Base-by-base conservation (phyloP, 106 monocot species). In the Dioscorea alata region DNA sequence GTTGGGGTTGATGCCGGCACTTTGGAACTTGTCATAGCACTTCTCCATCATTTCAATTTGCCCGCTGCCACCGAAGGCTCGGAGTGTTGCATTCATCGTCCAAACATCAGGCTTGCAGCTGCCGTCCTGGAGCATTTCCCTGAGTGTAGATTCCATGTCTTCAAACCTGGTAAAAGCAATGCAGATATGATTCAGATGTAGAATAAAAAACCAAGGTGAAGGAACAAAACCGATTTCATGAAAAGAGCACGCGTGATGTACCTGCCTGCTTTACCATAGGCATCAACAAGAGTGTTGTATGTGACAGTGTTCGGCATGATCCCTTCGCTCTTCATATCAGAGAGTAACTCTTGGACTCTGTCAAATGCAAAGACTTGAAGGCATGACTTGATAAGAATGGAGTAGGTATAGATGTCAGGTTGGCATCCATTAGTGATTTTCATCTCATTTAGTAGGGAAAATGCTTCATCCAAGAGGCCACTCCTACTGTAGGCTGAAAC, bases 11-110 rank as follows among this genome's bases (percentile, higher is more conserved):
- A 97, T 92, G 48, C 97, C 92, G 24, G 97, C 75, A 72, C 58
- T 80, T 21, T 86, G 86, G 28, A 97, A 97, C 77, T 92, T 97
- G 64, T 97, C 92, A 48, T 97, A 97, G 65, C 89, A 92, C 48
- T 79, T 83, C 78, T 97, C 97, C 97, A 97, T 97, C 14, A 76
- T 97, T 33, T 89, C 89, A 22, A 97, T 92, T 66, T 97, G 97
- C 18, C 92, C 89, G 53, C 89, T 97, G 52, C 84, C 74, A 68
- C 97, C 97, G 71, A 92, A 97, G 58, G 92, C 92, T 65, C 97
- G 84, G 28, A 97, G 84, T 31, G 97, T 87, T 2, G 97, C 79
- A 64, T 97, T 97, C 97, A 97, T 97, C 5, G 97, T 97, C 97
- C 97, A 92, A 16, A 90, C 85, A 72, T 97, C 97, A 49, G 97